Evolutionary conservation across 768 basidiomycete species (phyloP).

Genomic region (Inosperma sp.): DNA sequence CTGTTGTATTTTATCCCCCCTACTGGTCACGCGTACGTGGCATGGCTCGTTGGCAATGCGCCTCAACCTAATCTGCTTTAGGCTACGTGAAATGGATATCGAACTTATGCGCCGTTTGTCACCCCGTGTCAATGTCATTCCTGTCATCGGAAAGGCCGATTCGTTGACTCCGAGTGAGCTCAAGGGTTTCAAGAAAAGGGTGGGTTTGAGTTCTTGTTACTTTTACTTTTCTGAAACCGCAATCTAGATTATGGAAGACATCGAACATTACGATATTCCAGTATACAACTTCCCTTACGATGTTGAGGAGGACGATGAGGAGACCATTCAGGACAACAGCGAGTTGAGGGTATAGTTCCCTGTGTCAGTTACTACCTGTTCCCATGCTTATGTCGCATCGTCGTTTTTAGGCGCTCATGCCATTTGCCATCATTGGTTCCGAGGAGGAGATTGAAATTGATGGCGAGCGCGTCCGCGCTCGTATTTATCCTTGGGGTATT

Average conservation of each 20-base stretch:
- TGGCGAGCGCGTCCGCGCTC: conserved; percentile 85
- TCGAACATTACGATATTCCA: conserved; percentile 96
- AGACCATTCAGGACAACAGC: conserved; percentile 95
- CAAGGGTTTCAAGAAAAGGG: conserved; percentile 92
- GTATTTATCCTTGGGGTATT: conserved; percentile 98
- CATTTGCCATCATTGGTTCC: conserved; percentile 95
- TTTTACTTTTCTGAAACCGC: conserved; percentile 3
- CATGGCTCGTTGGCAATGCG: not conserved
- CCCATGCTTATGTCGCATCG: not conserved
- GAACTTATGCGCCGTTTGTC: conserved; percentile 98
- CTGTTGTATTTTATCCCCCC: conserved; percentile 98
- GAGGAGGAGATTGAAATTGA: conserved; percentile 95
- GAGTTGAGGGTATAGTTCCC: conserved; percentile 84
- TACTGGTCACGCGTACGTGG: conserved; percentile 89
- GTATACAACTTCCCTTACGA: conserved; percentile 99
- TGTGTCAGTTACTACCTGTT: not conserved
- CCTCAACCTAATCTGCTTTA: conserved; percentile 24
- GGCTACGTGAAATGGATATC: conserved; percentile 96
- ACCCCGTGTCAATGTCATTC: conserved; percentile 97
- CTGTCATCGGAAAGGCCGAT: conserved; percentile 96
- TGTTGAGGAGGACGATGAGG: conserved; percentile 98
- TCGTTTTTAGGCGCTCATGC: conserved; percentile 70
- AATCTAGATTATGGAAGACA: conserved; percentile 95
- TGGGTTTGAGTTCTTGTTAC: conserved; percentile 26
- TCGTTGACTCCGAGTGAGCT: conserved; percentile 91